Evolutionary conservation across 768 basidiomycete genomes (phyloP).

Genomic region (Rhizopogon rudus): DNA sequence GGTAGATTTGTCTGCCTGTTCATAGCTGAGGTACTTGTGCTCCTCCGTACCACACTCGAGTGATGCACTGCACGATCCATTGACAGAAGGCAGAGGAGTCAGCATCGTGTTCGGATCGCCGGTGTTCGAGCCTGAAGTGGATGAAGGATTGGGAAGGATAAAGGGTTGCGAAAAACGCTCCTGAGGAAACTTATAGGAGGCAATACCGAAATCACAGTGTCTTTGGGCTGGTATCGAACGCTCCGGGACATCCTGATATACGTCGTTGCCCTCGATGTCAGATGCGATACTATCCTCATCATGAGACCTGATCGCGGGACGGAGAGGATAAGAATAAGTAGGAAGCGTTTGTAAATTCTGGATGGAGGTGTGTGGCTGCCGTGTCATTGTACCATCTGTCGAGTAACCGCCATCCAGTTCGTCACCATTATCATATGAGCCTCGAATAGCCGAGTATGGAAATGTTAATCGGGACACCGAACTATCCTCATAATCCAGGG

Average conservation of each 20-base stretch:
- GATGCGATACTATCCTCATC: constrained; percentile 9
- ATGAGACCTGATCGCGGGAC: constrained; percentile 6
- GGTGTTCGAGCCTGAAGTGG: constrained; percentile 15
- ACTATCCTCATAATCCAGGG: constrained; percentile 15
- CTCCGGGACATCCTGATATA: constrained; percentile 1
- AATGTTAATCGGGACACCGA: constrained; percentile 11
- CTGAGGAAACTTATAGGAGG: constrained; percentile 7
- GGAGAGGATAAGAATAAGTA: background rate
- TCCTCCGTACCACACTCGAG: background rate
- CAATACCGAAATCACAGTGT: background rate
- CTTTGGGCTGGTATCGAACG: background rate
- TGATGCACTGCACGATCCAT: background rate
- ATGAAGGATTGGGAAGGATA: constrained; percentile 13
- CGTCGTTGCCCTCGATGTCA: constrained; percentile 12
- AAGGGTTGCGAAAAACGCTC: constrained; percentile 1
- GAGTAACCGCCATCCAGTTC: constrained; percentile 17
- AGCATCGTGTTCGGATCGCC: background rate
- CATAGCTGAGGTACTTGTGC: constrained; percentile 1
- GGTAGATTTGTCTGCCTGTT: background rate
- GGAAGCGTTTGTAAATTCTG: background rate
- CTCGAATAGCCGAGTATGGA: constrained; percentile 8
- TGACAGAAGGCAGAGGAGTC: background rate
- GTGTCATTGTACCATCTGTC: constrained; percentile 14
- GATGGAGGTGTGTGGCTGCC: background rate
- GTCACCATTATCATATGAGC: constrained; percentile 6